Conservation (phyloP, 176 grass and related monocot species). For the maize (Zea mays) region Zm-B73-REFERENCE-NAM-5.0 NC_050096.1:45220501-45221000, state of each 20-base stretch:
- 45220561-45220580: slow-evolving; percentile 32
- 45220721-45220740: neutral
- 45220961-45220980: too few species aligned
- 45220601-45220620: slow-evolving; percentile 21
- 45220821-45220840: slow-evolving; percentile 19
- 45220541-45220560: slow-evolving; percentile 24
- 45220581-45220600: slow-evolving; percentile 20
- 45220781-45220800: slow-evolving; percentile 31
- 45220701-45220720: neutral
- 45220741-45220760: neutral
- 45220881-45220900: neutral
- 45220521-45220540: neutral
- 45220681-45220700: neutral
- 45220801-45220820: slow-evolving; percentile 17
- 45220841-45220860: slow-evolving; percentile 43
- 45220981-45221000: too few species aligned
- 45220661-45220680: neutral
- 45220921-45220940: too few species aligned
- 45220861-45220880: neutral
- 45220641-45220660: neutral
- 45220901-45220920: neutral
- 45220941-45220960: too few species aligned
- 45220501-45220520: slow-evolving; percentile 24
- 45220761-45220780: neutral
- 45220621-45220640: neutral